Evolutionary conservation across 1,284 basidiomycete genomes (phyloP).

Genomic region (Leccinum fallax): DNA sequence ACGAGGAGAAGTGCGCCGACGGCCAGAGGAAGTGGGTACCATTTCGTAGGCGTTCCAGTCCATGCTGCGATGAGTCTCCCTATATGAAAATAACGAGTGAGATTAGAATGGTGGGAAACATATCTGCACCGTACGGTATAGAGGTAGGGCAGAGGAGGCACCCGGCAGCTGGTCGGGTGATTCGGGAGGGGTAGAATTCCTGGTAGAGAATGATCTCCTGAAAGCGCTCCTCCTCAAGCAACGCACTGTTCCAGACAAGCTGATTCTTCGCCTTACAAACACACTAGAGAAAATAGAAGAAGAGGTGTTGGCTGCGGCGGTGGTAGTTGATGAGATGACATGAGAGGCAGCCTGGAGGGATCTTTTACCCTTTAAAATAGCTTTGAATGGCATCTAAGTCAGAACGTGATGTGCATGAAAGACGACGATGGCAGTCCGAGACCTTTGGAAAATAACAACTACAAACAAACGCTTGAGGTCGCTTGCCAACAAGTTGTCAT

Average conservation of each 20-base stretch:
- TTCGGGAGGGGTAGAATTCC: conserved; percentile 31
- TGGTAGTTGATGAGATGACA: conserved; percentile 47
- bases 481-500: no score
- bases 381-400: conserved; percentile 32
- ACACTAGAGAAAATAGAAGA: conserved; percentile 51
- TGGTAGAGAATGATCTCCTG: conserved; percentile 48
- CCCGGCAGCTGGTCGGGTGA: conserved; percentile 31
- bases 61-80: conserved; percentile 73
- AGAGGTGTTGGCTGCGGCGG: conserved; percentile 53
- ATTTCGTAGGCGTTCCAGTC: conserved; percentile 88
- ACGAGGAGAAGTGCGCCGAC: conserved; percentile 89
- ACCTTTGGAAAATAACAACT: conserved; percentile 26
- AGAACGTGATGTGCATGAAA: conserved; percentile 23
- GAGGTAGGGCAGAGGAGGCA: conserved; percentile 41
- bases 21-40: conserved; percentile 94
- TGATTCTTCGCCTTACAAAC: conserved; percentile 48
- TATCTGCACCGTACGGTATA: conserved; percentile 49
- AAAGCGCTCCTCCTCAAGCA: conserved; percentile 29
- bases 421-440: not conserved
- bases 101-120: not conserved
- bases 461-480: conserved; percentile 23
- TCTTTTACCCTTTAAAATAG: conserved; percentile 44
- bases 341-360: conserved; percentile 54
- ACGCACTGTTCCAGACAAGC: conserved; percentile 39
- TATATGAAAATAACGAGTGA: conserved; percentile 23